Evolutionary conservation across 2,329 filamentous ascomycete species (phyloP), one percentile per base, ranked within the genome.

Genomic region (Fusarium sarcochroum): DNA sequence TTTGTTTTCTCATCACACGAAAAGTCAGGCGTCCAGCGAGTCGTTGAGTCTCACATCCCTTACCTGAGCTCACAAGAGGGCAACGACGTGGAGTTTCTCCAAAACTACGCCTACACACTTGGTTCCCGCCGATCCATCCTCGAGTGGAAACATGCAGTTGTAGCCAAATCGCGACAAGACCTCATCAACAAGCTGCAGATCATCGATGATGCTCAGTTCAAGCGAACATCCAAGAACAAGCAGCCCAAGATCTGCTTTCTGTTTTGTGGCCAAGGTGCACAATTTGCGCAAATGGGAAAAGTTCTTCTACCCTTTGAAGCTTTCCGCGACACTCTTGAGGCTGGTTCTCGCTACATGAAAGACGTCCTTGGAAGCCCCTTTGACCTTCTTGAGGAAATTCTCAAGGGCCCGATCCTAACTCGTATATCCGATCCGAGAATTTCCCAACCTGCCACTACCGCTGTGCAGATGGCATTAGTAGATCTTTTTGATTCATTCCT

Each of bases 41-140:
- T 82, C 23, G 74, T 82, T 34, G 48, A 75, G 5, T 76, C 79
- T 1, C 80, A 83, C 18, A 51, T 74, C 6, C 59, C 69, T 6
- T 79, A 79, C 55, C 64, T 83, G 27, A 60, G 69, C 21, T 58
- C 63, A 1, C 59, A 70, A 37, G 56, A 7, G 42, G 50, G 11
- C 20, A 20, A 25, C 6, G 48, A 73, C 3, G 9, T 20, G 1
- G 54, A 67, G 1, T 70, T 78, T n/a, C 66, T 84, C 32, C 68
- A 75, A 32, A 69, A 84, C 56, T 81, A 85, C 47, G 78, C 83
- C 5, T 85, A 85, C 64, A 86, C 84, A 1, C 75, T 85, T 17
- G 76, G 74, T 23, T 81, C 78, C 35, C 82, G 84, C 4, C 80
- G 84, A 15, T 84, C 84, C 0, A 74, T 66, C 8, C 63, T 85